Evolutionary conservation across 192 early-diverging fungal species (phyloP).

Genomic region (Coemansia sp.): DNA sequence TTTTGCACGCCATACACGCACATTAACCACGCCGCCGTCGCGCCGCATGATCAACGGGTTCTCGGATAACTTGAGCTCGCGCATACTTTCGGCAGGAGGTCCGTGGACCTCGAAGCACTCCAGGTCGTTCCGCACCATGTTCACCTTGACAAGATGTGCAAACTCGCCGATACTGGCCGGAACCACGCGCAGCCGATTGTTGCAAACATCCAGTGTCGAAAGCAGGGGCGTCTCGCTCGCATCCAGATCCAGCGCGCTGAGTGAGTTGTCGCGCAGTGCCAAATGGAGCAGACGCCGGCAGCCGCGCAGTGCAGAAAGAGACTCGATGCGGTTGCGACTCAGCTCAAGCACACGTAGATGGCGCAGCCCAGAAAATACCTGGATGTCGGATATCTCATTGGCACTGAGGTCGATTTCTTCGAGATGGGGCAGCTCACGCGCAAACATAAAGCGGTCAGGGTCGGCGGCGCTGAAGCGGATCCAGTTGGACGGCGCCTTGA

Average conservation of each 20-base stretch:
- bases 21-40: constrained; percentile 34
- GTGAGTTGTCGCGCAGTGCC: constrained; percentile 44
- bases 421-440: constrained; percentile 51
- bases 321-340: constrained; percentile 45
- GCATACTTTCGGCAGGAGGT: constrained; percentile 29
- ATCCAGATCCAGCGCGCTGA: constrained; percentile 39
- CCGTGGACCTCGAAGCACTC: constrained; percentile 40
- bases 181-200: constrained; percentile 45
- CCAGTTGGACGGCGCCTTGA: constrained; percentile 51
- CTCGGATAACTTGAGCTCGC: constrained; percentile 49
- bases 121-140: constrained; percentile 48
- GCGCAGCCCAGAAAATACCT: constrained; percentile 45
- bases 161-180: constrained; percentile 42
- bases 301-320: constrained; percentile 28
- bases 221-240: constrained; percentile 39
- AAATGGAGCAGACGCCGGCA: constrained; percentile 41
- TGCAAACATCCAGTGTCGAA: constrained; percentile 38
- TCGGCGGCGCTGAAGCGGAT: constrained; percentile 39
- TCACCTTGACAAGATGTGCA: constrained; percentile 28
- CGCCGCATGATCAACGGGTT: constrained; percentile 46
- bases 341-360: constrained; percentile 46
- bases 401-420: constrained; percentile 49
- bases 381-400: constrained; percentile 51
- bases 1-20: constrained; percentile 32
- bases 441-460: constrained; percentile 30